phyloP scores from a whole-genome alignment of 257 asterid species.

The Nicotiana tabacum region DNA sequence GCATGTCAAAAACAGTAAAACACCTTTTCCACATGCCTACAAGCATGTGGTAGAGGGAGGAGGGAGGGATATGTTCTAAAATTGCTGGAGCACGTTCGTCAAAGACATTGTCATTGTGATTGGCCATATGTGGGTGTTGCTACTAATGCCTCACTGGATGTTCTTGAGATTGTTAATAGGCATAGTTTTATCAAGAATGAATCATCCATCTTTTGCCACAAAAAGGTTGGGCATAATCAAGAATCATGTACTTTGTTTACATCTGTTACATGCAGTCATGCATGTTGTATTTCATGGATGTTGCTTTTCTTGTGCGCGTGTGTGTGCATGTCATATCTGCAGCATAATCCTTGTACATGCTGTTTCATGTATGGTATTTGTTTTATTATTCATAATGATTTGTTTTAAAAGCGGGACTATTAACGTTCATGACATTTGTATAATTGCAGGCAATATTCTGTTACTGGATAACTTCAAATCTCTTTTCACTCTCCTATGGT shows the following conservation, averaged over 20 bases:
- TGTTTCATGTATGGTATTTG: neutral
- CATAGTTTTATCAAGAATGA: neutral
- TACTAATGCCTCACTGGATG: neutral
- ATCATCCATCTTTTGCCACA: neutral
- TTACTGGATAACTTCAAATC: conserved; percentile 87
- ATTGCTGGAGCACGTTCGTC: neutral
- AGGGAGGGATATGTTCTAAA: neutral
- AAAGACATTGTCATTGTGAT: neutral
- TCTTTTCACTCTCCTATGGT: conserved; percentile 79
- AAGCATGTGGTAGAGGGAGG: neutral
- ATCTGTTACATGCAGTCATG: neutral
- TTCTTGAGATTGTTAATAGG: neutral
- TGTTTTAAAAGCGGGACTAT: neutral
- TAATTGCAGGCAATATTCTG: conserved; percentile 76
- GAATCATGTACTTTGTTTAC: neutral
- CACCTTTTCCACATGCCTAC: neutral
- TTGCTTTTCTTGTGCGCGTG: neutral
- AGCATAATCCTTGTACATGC: neutral
- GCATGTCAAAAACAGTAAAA: neutral
- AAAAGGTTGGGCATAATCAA: neutral
- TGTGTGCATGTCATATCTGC: neutral
- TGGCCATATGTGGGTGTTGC: neutral
- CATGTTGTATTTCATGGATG: neutral
- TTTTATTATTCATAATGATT: neutral
- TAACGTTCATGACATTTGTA: neutral